These are phyloP conservation scores for Colletotrichum graminicola DNA, from an alignment of 2,329 filamentous ascomycete genomes.

Conservation along the genomic window DNA sequence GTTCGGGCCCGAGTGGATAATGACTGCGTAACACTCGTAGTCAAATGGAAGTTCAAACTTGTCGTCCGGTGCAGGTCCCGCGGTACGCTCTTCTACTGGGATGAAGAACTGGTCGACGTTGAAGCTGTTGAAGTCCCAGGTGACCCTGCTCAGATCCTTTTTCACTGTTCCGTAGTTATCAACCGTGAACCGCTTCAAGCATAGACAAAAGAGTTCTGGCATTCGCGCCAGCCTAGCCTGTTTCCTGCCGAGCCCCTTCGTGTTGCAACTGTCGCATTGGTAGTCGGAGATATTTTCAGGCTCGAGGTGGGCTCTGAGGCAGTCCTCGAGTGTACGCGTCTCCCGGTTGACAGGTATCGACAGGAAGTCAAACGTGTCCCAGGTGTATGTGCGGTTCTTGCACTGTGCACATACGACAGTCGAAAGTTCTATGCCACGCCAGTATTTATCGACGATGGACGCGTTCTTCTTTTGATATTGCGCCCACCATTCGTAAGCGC, in stretches of 20 bases:
- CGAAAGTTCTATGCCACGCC: constrained; percentile 81
- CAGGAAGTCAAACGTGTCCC: constrained; percentile 67
- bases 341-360: constrained; percentile 55
- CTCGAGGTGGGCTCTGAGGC: constrained; percentile 76
- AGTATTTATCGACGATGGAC: constrained; percentile 84
- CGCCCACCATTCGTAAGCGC: constrained; percentile 81
- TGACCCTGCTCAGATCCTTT: constrained; percentile 79
- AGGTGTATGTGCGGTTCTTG: constrained; percentile 61
- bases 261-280: constrained; percentile 81
- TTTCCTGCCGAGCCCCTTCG: constrained; percentile 75
- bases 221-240: constrained; percentile 81
- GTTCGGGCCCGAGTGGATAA: constrained; percentile 78
- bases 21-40: constrained; percentile 90
- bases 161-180: constrained; percentile 47
- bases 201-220: constrained; percentile 82
- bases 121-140: constrained; percentile 81
- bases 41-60: constrained; percentile 69
- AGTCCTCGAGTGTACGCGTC: constrained; percentile 65
- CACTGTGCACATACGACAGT: constrained; percentile 76
- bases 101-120: constrained; percentile 63
- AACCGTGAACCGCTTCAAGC: constrained; percentile 71
- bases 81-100: constrained; percentile 51
- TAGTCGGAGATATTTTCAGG: constrained; percentile 77
- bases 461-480: constrained; percentile 76
- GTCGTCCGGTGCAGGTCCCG: constrained; percentile 46